Evolutionary conservation across 2,329 filamentous ascomycete species (phyloP).

Genomic region (Exophiala spinifera): DNA sequence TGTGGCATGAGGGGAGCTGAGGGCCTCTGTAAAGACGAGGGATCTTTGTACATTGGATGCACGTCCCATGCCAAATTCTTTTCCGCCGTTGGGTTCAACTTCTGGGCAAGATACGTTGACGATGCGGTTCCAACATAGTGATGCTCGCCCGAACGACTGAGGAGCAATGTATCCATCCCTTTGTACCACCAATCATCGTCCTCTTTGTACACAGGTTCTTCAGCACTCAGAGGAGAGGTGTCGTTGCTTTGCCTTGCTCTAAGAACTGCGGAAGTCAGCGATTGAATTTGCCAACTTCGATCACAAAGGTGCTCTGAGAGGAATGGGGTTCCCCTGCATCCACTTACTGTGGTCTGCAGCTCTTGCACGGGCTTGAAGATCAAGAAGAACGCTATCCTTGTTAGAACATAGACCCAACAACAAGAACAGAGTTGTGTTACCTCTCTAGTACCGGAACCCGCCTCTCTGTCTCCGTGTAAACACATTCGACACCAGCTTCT

Average conservation of each 20-base stretch:
- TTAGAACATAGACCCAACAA: slow-evolving; percentile 5
- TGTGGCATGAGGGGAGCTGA: slow-evolving; percentile 34
- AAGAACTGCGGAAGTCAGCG: too few species aligned
- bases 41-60: slow-evolving; percentile 37
- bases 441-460: slow-evolving; percentile 38
- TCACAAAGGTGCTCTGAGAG: neutral
- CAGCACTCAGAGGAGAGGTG: slow-evolving; percentile 21
- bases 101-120: slow-evolving; percentile 37
- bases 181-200: slow-evolving; percentile 42
- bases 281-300: too few species aligned
- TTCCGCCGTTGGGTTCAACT: slow-evolving; percentile 34
- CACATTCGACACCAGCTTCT: slow-evolving; percentile 34
- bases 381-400: slow-evolving; percentile 32
- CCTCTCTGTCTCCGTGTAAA: slow-evolving; percentile 39
- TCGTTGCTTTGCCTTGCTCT: slow-evolving; percentile 9
- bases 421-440: slow-evolving; percentile 22
- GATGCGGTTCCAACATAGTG: slow-evolving; percentile 38
- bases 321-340: neutral
- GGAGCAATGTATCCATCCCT: slow-evolving; percentile 36
- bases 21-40: slow-evolving; percentile 32
- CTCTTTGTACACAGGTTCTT: slow-evolving; percentile 30
- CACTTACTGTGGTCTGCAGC: slow-evolving; percentile 24
- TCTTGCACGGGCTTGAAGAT: slow-evolving; percentile 35
- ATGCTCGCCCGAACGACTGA: slow-evolving; percentile 38
- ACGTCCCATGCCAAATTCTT: slow-evolving; percentile 38